phyloP scores from a whole-genome alignment of 2,329 filamentous ascomycete genomes.

The Hymenoscyphus albidus region DNA sequence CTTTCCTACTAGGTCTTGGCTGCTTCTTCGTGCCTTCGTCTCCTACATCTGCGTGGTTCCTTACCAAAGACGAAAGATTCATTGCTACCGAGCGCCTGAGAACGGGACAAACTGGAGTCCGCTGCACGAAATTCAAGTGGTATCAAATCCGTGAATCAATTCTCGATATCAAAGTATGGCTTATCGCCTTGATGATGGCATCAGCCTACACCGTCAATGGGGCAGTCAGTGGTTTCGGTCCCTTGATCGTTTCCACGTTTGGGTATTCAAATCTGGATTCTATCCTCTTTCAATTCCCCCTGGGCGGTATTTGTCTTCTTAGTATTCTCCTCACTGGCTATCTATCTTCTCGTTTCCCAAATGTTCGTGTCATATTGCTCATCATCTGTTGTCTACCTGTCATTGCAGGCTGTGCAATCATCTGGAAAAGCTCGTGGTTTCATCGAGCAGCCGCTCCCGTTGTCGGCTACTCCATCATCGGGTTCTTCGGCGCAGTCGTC shows the following conservation, averaged over 20 bases:
- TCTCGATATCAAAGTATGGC: constrained; percentile 58
- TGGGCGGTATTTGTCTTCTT: constrained; percentile 65
- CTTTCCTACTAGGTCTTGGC: constrained; percentile 59
- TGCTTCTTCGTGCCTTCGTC: constrained; percentile 65
- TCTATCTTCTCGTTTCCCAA: constrained; percentile 54
- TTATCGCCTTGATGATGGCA: constrained; percentile 65
- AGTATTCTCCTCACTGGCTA: constrained; percentile 64
- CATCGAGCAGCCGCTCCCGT: constrained; percentile 64
- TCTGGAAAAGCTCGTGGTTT: constrained; percentile 66
- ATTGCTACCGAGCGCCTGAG: constrained; percentile 62
- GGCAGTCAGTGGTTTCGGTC: constrained; percentile 66
- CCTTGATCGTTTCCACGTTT: constrained; percentile 68
- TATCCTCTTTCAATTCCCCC: constrained; percentile 71
- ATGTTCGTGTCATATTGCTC: constrained; percentile 63
- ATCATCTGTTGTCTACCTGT: constrained; percentile 66
- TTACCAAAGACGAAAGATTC: constrained; percentile 57
- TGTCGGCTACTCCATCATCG: constrained; percentile 67
- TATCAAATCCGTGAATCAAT: constrained; percentile 56
- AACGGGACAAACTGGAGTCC: constrained; percentile 58
- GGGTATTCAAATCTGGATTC: constrained; percentile 60
- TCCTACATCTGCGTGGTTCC: constrained; percentile 65
- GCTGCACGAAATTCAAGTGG: constrained; percentile 57
- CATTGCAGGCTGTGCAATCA: constrained; percentile 69
- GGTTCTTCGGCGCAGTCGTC: constrained; percentile 69
- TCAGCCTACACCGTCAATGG: constrained; percentile 69